A percentile compares a stretch with the other conserved stretches of the same genome.
Conservation (phyloP, 176 grass and related monocot genomes). For the Phoenix dactylifera region DNA sequence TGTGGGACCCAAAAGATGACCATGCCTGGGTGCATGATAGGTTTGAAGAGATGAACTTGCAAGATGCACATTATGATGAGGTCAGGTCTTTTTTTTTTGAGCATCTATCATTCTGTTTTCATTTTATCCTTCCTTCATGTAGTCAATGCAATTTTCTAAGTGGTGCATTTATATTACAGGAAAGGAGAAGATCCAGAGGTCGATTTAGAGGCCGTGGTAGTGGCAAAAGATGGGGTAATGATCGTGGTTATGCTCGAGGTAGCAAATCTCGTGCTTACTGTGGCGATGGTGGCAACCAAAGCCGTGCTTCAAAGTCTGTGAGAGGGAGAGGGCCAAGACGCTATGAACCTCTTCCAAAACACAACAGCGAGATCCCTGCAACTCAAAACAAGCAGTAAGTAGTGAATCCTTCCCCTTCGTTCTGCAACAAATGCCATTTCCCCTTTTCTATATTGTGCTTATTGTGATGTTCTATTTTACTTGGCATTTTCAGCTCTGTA, state of each 20-base stretch:
- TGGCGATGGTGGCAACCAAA: conserved; percentile 48
- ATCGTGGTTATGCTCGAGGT: conserved; percentile 43
- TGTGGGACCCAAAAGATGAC: conserved; percentile 25
- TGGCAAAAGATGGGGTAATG: conserved; percentile 33
- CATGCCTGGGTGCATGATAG: conserved; percentile 28
- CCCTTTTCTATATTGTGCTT: no score
- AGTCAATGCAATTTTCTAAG: neutral
- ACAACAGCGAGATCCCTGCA: conserved; percentile 31
- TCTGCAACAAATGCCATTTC: no score
- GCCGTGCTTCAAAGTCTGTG: conserved; percentile 7
- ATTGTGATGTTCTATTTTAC: no score
- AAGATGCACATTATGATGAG: conserved; percentile 13
- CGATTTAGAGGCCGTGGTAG: conserved; percentile 44
- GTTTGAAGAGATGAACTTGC: conserved; percentile 26
- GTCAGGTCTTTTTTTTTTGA: neutral
- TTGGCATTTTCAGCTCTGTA: no score
- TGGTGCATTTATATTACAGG: conserved; percentile 13
- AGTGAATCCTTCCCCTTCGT: neutral
- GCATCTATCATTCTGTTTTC: conserved; percentile 4
- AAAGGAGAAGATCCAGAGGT: conserved; percentile 32
- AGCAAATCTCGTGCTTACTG: conserved; percentile 22
- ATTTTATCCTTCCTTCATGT: conserved; percentile 18
- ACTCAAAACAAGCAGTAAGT: conserved; percentile 57
- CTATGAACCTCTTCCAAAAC: conserved; percentile 52
- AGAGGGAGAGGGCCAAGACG: conserved; percentile 67